Conservation (phyloP, 2,329 filamentous ascomycete species). For the Capronia coronata region DNA sequence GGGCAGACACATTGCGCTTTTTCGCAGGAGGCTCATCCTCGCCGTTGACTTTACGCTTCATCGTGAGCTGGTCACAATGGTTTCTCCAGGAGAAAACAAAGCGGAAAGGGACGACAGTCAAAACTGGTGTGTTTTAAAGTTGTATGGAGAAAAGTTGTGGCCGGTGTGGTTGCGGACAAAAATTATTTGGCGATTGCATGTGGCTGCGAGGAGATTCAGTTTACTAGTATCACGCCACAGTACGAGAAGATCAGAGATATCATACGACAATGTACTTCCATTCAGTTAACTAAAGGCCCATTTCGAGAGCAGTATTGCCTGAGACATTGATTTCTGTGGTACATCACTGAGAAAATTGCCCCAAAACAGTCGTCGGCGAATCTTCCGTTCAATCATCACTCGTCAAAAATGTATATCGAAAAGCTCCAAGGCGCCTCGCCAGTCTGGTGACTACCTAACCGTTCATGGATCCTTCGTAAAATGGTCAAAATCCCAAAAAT, state of each 20-base stretch:
- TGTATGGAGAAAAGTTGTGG: neutral
- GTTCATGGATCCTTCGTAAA: neutral
- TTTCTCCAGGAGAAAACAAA: too few relatives aligned
- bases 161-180: neutral
- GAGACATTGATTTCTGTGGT: too few relatives aligned
- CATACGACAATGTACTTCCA: too few relatives aligned
- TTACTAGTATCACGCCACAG: neutral
- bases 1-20: constrained; percentile 19
- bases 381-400: neutral
- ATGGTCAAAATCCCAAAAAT: neutral
- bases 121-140: neutral
- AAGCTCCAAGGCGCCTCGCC: constrained; percentile 1
- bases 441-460: neutral
- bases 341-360: too few relatives aligned
- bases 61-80: neutral
- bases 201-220: neutral
- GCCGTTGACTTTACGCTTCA: constrained; percentile 41
- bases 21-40: constrained; percentile 16
- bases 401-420: neutral
- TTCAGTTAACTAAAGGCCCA: too few relatives aligned
- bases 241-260: neutral
- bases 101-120: neutral
- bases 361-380: neutral
- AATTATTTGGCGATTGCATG: neutral
- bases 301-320: too few relatives aligned